These are phyloP conservation scores for Colletotrichum sp. DNA, from an alignment of 2,329 filamentous ascomycete species.

Conservation along the genomic window DNA sequence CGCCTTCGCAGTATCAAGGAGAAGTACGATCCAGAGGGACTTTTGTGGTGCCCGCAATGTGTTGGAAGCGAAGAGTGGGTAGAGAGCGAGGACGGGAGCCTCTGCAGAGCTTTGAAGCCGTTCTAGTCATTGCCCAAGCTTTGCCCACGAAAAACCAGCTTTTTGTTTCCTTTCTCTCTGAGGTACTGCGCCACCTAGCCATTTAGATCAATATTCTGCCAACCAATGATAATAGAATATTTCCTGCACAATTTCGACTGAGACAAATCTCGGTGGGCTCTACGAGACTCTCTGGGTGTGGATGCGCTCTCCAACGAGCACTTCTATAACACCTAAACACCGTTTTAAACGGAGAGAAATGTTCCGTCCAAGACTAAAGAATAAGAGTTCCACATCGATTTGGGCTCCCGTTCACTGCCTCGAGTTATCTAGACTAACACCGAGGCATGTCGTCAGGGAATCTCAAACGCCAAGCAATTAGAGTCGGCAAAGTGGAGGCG, in stretches of 20 bases:
- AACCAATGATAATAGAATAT: not conserved
- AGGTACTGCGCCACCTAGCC: not conserved
- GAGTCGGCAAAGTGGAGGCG: not conserved
- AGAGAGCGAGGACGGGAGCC: not conserved
- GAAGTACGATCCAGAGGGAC: conserved; percentile 29
- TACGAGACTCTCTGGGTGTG: not conserved
- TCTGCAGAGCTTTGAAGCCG: not conserved
- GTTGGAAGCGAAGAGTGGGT: not conserved
- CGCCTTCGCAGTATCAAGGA: conserved; percentile 31
- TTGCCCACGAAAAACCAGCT: not conserved
- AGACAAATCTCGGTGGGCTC: not conserved
- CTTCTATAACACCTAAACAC: not conserved
- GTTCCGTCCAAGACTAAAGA: not conserved
- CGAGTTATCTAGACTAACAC: not conserved
- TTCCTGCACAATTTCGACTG: not conserved
- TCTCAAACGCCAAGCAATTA: not conserved
- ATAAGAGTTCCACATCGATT: rapidly evolving
- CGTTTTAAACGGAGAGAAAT: not conserved
- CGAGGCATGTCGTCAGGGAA: not conserved
- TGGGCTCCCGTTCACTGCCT: rapidly evolving
- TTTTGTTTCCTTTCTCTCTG: not conserved
- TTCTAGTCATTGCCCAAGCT: not conserved
- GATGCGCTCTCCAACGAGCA: not conserved
- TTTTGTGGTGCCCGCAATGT: not conserved
- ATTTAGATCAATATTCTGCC: not conserved